Evolutionary conservation across 2,329 filamentous ascomycete genomes (phyloP).

Genomic region (Colletotrichum tropicale): DNA sequence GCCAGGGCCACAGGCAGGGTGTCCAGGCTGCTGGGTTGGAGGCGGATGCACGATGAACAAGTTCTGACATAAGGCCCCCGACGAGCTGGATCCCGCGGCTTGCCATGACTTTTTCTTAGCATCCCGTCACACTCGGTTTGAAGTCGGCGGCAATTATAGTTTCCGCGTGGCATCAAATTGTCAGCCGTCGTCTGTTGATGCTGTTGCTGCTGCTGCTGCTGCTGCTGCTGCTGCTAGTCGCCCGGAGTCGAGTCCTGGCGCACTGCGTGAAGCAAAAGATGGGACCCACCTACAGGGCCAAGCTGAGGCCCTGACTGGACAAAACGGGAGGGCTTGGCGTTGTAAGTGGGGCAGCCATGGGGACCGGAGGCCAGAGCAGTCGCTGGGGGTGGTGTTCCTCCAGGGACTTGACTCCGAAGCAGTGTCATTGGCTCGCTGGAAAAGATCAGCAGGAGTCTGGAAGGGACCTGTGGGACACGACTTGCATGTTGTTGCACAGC

Average conservation of each 20-base stretch:
- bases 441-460: neutral
- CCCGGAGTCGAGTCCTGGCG: neutral
- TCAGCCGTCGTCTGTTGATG: neutral
- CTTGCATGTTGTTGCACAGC: neutral
- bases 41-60: neutral
- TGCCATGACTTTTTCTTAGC: neutral
- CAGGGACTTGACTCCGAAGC: neutral
- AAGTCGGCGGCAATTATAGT: neutral
- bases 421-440: neutral
- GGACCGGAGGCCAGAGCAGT: neutral
- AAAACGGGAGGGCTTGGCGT: neutral
- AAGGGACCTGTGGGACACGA: neutral
- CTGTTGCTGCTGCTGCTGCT: neutral
- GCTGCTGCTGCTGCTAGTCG: neutral
- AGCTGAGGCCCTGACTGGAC: neutral
- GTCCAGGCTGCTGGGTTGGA: neutral
- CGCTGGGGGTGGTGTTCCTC: neutral
- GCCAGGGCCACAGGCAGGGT: neutral
- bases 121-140: neutral
- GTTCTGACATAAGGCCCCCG: neutral
- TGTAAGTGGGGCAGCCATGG: neutral
- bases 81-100: neutral
- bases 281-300: neutral
- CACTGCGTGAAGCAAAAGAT: neutral
- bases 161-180: neutral